Evolutionary conservation across 2,329 filamentous ascomycete genomes (phyloP), one percentile per base, ranked within the genome.

Genomic region (Talaromyces sp.): DNA sequence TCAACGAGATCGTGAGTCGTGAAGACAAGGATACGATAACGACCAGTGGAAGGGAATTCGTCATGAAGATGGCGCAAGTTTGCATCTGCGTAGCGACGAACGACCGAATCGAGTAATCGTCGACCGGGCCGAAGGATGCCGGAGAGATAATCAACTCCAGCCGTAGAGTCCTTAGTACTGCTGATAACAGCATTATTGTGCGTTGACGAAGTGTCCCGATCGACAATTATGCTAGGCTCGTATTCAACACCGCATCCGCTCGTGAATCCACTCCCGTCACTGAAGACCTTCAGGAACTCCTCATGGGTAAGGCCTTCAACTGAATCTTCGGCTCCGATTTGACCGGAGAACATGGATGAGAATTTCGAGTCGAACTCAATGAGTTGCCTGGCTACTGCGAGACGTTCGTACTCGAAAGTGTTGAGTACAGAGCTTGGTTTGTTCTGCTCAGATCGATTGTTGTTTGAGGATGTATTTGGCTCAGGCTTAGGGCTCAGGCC

Each of bases 191-290:
- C 6, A 17, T 13, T 6, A 11, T 52, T 25, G 5, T 37, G 13
- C 28, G n/a, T 3, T 33, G 3, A 1, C 8, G 8, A 35, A n/a
- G 36, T 55, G 1, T 25, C 58, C 35, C 67, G 69, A 8, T 68
- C 58, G 1, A 74, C 67, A 0, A 65, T 63, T 22, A 64, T 37
- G 33, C 67, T 73, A 13, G 68, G 66, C 0, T 66, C 64, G 56
- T 75, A 76, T 41, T 73, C 70, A 11, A 75, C 68, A 15, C 72
- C 73, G 56, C 72, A 73, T 2, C 73, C 74, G 25, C 69, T 74
- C 10, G 72, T 74, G 54, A 75, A 73, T 1, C 69, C 70, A 48
- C 72, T 72, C 25, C 71, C 73, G 4, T 66, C 68, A 33, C 66
- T 71, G 56, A 73, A 75, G 1, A 71, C 67, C 13, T 74, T 60